These are phyloP conservation scores for Tripterygium wilfordii DNA, from an alignment of 177 flowering plant genomes.

Conservation along the genomic window DNA sequence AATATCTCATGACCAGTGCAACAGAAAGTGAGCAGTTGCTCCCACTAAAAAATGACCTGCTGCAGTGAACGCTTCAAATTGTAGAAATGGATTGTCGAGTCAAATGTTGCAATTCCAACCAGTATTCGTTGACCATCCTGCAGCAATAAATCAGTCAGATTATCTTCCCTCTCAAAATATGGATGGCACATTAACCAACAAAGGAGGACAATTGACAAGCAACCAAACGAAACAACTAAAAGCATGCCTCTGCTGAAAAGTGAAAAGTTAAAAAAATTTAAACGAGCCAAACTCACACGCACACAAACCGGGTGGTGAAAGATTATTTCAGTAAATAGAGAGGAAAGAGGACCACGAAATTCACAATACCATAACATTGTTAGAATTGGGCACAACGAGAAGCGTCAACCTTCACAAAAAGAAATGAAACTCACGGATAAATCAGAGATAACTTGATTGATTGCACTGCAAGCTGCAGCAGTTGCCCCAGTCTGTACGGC, in stretches of 20 bases:
- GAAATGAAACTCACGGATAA: conserved; percentile 72
- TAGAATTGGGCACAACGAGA: not conserved
- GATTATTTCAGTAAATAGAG: too few species aligned
- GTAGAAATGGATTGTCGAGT: conserved; percentile 89
- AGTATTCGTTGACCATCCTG: conserved; percentile 93
- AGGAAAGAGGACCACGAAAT: too few species aligned
- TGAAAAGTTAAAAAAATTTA: too few species aligned
- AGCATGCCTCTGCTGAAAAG: too few species aligned
- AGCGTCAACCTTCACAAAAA: not conserved
- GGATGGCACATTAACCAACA: too few species aligned
- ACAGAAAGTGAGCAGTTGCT: too few species aligned
- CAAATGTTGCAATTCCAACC: conserved; percentile 97
- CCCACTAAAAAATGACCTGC: conserved; percentile 47
- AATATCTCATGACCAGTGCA: too few species aligned
- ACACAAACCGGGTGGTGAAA: too few species aligned
- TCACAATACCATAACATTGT: not conserved
- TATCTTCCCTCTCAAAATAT: too few species aligned
- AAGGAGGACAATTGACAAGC: too few species aligned
- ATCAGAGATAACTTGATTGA: conserved; percentile 79
- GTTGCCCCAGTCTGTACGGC: conserved; percentile 96
- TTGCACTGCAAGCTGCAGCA: conserved; percentile 97
- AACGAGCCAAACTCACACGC: too few species aligned
- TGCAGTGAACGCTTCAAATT: conserved; percentile 79
- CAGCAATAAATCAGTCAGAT: conserved; percentile 20
- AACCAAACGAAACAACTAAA: too few species aligned